phyloP scores from a whole-genome alignment of 129 eudicot species.

The Saussurea involucrata region DNA sequence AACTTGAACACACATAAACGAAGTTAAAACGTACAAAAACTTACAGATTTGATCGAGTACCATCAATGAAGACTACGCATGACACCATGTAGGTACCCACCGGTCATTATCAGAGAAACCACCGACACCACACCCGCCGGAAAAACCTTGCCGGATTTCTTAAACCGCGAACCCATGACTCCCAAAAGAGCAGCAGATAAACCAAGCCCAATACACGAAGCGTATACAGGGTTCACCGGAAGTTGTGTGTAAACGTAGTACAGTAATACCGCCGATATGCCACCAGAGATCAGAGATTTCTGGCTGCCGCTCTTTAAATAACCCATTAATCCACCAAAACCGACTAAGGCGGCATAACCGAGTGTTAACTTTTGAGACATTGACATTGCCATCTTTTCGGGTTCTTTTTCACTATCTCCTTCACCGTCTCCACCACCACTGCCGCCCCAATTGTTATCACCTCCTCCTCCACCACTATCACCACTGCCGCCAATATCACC shows the following conservation, averaged over 20 bases:
- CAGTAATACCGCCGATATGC: conserved; percentile 58
- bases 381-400: conserved; percentile 56
- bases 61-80: conserved; percentile 61
- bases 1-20: neutral
- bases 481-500: conserved; percentile 40
- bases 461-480: conserved; percentile 52
- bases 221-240: conserved; percentile 66
- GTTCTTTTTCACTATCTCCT: conserved; percentile 43
- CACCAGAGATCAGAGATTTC: conserved; percentile 74
- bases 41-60: neutral
- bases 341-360: conserved; percentile 83
- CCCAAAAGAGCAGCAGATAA: conserved; percentile 80
- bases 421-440: conserved; percentile 41
- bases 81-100: conserved; percentile 85
- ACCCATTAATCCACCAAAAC: conserved; percentile 84
- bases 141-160: conserved; percentile 78
- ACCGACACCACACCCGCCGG: conserved; percentile 92
- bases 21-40: conserved; percentile 1
- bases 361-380: conserved; percentile 92
- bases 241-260: conserved; percentile 61
- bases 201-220: conserved; percentile 79
- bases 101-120: conserved; percentile 86
- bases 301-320: conserved; percentile 82
- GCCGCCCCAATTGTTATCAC: conserved; percentile 32
- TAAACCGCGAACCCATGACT: conserved; percentile 83